Evolutionary conservation across 2,329 filamentous ascomycete genomes (phyloP).

Genomic region (Penicillium hordei): DNA sequence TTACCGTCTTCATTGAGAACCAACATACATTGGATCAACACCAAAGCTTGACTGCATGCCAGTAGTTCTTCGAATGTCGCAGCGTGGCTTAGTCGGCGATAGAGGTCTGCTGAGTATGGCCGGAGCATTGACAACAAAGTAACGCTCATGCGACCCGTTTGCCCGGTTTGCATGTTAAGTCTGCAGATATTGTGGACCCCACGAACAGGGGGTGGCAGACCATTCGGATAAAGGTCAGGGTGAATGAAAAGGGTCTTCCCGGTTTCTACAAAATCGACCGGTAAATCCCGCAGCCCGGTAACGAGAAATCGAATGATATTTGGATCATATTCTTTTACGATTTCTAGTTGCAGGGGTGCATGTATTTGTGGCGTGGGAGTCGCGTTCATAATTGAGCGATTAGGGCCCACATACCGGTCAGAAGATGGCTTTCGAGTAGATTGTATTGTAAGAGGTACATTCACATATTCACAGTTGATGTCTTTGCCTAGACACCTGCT

Average conservation of each 20-base stretch:
- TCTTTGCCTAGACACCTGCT: background rate
- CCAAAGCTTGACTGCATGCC: background rate
- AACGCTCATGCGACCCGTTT: background rate
- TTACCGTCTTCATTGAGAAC: background rate
- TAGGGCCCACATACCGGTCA: background rate
- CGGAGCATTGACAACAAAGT: background rate
- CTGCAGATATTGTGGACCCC: background rate
- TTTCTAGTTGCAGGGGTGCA: background rate
- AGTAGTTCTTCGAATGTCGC: background rate
- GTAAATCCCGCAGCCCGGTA: background rate
- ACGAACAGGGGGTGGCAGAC: background rate
- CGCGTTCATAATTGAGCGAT: background rate
- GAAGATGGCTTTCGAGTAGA: background rate
- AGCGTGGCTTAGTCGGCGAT: background rate
- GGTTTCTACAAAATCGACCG: background rate
- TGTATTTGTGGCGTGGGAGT: background rate
- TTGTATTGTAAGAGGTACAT: background rate
- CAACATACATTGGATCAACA: background rate
- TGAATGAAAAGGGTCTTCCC: background rate
- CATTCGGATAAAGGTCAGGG: background rate
- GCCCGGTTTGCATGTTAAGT: background rate
- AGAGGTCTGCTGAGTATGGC: background rate
- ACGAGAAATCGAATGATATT: background rate
- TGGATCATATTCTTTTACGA: background rate
- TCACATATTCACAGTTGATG: background rate